Conservation (phyloP, 805 yeast genomes). For the Candida boleticola region DNA sequence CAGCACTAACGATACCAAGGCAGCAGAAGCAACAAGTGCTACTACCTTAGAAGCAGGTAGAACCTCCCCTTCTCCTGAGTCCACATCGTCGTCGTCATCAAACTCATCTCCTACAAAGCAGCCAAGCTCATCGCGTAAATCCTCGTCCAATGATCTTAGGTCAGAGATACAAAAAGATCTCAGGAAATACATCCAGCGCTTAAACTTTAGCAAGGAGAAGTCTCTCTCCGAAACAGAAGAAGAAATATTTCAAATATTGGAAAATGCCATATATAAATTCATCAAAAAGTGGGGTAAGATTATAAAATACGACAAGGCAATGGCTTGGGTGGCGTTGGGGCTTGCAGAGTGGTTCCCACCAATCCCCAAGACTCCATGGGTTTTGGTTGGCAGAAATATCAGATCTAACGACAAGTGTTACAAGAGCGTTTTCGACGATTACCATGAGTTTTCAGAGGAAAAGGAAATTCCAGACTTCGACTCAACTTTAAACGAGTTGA, state of each 20-base stretch:
- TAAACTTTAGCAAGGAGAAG: conserved; percentile 22
- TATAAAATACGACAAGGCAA: conserved; percentile 75
- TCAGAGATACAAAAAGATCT: conserved; percentile 54
- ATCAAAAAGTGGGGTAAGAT: conserved; percentile 75
- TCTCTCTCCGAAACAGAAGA: conserved; percentile 43
- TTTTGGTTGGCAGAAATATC: conserved; percentile 49
- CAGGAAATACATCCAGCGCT: conserved; percentile 54
- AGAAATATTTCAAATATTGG: conserved; percentile 54
- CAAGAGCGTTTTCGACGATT: conserved; percentile 35
- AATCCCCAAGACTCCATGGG: conserved; percentile 49
- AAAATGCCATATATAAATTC: conserved; percentile 61
- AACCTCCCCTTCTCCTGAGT: background rate
- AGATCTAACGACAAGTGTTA: conserved; percentile 22
- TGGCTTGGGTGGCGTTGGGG: conserved; percentile 86
- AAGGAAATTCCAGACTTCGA: conserved; percentile 7
- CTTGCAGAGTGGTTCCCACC: conserved; percentile 90
- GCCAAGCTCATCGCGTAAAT: background rate
- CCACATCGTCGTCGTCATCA: background rate
- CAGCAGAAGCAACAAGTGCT: background rate
- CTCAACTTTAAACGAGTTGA: conserved; percentile 17
- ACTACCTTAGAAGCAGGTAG: background rate
- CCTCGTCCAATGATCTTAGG: conserved; percentile 10
- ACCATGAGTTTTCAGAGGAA: conserved; percentile 33
- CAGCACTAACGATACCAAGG: background rate
- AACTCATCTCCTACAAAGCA: background rate